These are phyloP conservation scores for Rhizopogon rudus DNA, from an alignment of 768 basidiomycete species.

Conservation along the genomic window DNA sequence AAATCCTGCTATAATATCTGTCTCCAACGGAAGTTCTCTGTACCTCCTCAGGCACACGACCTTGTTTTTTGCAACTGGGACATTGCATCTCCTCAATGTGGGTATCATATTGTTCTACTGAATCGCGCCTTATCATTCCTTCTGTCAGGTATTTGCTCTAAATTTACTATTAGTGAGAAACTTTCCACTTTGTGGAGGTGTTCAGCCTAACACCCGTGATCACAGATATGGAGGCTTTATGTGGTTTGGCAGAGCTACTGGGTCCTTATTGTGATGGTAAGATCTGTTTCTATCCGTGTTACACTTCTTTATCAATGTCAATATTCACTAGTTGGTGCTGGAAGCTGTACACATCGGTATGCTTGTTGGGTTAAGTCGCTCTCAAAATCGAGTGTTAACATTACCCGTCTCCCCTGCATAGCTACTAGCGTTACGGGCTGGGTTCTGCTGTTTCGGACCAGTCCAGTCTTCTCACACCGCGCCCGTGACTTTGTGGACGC, in stretches of 20 bases:
- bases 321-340: background rate
- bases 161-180: background rate
- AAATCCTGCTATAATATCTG: background rate
- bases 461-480: background rate
- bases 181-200: background rate
- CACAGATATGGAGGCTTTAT: constrained; percentile 4
- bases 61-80: background rate
- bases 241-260: background rate
- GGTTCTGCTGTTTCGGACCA: background rate
- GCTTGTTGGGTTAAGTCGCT: background rate
- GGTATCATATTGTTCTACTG: background rate
- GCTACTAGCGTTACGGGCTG: background rate
- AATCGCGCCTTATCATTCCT: background rate
- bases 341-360: background rate
- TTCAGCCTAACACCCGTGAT: background rate
- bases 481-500: background rate
- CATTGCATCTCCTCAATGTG: constrained; percentile 1
- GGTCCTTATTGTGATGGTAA: background rate
- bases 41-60: background rate
- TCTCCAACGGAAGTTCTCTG: background rate
- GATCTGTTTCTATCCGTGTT: background rate
- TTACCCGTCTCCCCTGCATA: background rate
- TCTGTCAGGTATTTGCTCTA: background rate
- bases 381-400: background rate
- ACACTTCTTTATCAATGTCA: background rate